Evolutionary conservation across 441 rosid genomes (phyloP).

Genomic region (Rhodomyrtus psidioides): DNA sequence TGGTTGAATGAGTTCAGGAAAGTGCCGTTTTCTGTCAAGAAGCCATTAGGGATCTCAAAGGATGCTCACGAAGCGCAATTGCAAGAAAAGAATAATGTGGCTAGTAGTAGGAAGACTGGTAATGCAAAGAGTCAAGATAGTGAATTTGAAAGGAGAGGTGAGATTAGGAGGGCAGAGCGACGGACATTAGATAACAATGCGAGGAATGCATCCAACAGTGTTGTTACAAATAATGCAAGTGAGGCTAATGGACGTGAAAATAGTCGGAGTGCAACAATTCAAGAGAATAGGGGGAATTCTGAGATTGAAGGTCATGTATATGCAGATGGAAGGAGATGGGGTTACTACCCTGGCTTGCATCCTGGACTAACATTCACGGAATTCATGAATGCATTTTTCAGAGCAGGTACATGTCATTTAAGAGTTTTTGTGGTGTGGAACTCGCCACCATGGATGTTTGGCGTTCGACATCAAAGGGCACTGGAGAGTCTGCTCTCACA

Average conservation of each 20-base stretch:
- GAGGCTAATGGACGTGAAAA: background rate
- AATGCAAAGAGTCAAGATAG: background rate
- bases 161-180: slow-evolving; percentile 44
- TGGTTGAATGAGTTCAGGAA: slow-evolving; percentile 53
- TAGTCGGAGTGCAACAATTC: background rate
- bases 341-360: slow-evolving; percentile 75
- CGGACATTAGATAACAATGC: slow-evolving; percentile 39
- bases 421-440: slow-evolving; percentile 93
- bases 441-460: slow-evolving; percentile 92
- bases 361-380: slow-evolving; percentile 58
- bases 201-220: slow-evolving; percentile 5
- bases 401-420: slow-evolving; percentile 42
- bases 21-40: slow-evolving; percentile 48
- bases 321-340: slow-evolving; percentile 95
- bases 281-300: slow-evolving; percentile 11
- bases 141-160: slow-evolving; percentile 3
- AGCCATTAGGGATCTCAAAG: slow-evolving; percentile 38
- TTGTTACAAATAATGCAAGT: slow-evolving; percentile 1
- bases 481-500: slow-evolving; percentile 77
- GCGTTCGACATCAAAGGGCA: slow-evolving; percentile 87
- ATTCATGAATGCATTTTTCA: slow-evolving; percentile 63
- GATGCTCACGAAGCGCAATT: background rate
- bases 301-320: slow-evolving; percentile 48
- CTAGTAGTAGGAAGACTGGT: slow-evolving; percentile 10
- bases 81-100: slow-evolving; percentile 9